Percentiles rank a stretch among this genome's conserved stretches.
Conservation (phyloP, 495 filamentous ascomycete genomes). For the Physcia stellaris region DNA sequence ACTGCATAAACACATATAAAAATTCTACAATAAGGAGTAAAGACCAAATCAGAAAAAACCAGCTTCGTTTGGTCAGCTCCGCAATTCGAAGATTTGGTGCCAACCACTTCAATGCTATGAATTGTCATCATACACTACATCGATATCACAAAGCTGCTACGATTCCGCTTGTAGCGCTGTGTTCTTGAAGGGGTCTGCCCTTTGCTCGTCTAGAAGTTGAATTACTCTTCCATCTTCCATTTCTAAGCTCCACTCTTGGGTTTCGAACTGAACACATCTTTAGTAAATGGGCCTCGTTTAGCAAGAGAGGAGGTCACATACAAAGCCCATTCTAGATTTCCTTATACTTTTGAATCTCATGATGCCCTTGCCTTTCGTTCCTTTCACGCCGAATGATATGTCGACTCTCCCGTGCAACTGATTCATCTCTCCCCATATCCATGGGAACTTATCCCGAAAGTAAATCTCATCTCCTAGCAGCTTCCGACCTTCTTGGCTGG, state of each 20-base stretch:
- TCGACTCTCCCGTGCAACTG: constrained; percentile 85
- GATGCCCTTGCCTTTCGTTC: constrained; percentile 52
- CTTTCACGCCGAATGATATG: constrained; percentile 78
- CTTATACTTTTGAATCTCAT: constrained; percentile 74
- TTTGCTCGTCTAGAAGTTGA: constrained; percentile 45
- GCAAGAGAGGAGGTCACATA: constrained; percentile 38
- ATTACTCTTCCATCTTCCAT: constrained; percentile 49
- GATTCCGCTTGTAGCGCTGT: constrained; percentile 5
- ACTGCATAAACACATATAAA: no score
- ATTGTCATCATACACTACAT: no score
- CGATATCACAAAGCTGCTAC: no score
- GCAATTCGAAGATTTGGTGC: no score
- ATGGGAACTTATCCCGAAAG: constrained; percentile 74
- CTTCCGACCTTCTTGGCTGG: constrained; percentile 55
- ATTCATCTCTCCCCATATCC: constrained; percentile 89
- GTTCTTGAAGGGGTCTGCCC: constrained; percentile 12
- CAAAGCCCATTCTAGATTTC: constrained; percentile 55
- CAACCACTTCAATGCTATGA: no score
- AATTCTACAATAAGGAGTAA: no score
- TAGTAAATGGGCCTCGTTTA: not conserved
- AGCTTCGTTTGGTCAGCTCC: no score
- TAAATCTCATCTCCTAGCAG: constrained; percentile 85
- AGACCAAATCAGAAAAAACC: no score
- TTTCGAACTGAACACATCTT: constrained; percentile 41
- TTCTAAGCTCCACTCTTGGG: constrained; percentile 63